These are phyloP conservation scores for Solanum ossicruentum DNA, from an alignment of 257 asterid species.

Conservation along the genomic window DNA sequence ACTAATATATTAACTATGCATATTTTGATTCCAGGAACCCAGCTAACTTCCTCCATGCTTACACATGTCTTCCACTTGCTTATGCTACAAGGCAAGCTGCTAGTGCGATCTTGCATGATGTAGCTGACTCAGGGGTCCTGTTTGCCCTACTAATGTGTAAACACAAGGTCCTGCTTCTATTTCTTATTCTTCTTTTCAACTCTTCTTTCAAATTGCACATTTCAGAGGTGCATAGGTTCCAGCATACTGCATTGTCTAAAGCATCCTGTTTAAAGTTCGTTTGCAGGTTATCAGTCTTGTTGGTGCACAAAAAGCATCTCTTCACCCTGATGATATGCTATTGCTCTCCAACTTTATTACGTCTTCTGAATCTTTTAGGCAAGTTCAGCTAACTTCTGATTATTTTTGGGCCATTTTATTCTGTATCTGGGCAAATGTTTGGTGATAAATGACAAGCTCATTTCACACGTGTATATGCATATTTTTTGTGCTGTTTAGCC, in stretches of 20 bases:
- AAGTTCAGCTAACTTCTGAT: constrained; percentile 3
- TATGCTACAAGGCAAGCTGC: constrained; percentile 91
- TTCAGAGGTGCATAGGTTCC: background rate
- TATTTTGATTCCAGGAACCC: constrained; percentile 64
- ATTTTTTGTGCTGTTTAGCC: background rate
- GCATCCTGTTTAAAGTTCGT: constrained; percentile 11
- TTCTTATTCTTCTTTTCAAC: background rate
- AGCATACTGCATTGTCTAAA: background rate
- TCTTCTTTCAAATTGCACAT: background rate
- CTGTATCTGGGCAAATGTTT: background rate
- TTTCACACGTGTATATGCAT: background rate
- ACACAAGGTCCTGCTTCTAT: constrained; percentile 60
- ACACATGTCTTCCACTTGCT: constrained; percentile 86
- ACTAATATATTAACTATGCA: background rate
- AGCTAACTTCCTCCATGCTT: constrained; percentile 91
- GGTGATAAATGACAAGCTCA: background rate
- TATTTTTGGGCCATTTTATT: background rate
- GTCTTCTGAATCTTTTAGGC: constrained; percentile 96
- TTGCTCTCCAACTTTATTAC: constrained; percentile 80
- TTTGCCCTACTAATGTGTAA: constrained; percentile 93
- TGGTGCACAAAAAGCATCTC: constrained; percentile 89
- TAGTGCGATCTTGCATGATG: constrained; percentile 85
- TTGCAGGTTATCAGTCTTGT: constrained; percentile 94
- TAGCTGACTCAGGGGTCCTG: constrained; percentile 80
- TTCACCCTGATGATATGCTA: constrained; percentile 90